These are phyloP conservation scores for Neonectria punicea DNA, from an alignment of 2,329 filamentous ascomycete species.

Conservation along the genomic window DNA sequence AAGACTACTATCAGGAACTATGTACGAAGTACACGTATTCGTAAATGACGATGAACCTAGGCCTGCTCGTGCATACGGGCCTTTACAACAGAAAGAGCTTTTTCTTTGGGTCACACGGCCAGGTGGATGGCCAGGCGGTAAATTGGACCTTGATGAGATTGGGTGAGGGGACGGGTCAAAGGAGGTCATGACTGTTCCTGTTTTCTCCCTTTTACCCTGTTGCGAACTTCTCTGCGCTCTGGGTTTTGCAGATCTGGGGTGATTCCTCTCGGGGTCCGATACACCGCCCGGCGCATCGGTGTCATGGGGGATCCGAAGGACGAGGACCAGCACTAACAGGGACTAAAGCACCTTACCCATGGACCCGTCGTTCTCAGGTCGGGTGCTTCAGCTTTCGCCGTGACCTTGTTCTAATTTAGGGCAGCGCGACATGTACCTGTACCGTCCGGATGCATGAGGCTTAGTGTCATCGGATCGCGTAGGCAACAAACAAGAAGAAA, in stretches of 20 bases:
- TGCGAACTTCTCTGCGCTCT: slow-evolving; percentile 3
- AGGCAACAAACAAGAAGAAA: not conserved
- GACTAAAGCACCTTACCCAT: not conserved
- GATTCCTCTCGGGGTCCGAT: slow-evolving; percentile 17
- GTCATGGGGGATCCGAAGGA: slow-evolving; percentile 8
- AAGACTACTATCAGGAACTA: slow-evolving; percentile 24
- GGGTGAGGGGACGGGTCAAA: not conserved
- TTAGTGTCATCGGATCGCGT: not conserved
- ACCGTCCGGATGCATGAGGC: not conserved
- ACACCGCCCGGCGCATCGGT: slow-evolving; percentile 14
- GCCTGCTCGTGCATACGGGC: not conserved
- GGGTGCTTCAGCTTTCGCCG: not conserved
- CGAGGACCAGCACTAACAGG: slow-evolving; percentile 3
- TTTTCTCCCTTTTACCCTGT: slow-evolving; percentile 17
- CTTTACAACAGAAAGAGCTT: not conserved
- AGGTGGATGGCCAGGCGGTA: slow-evolving; percentile 23
- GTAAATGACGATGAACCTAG: not conserved
- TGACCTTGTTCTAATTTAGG: not conserved
- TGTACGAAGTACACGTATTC: slow-evolving; percentile 15
- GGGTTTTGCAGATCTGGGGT: slow-evolving; percentile 7
- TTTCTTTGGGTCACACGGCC: slow-evolving; percentile 35
- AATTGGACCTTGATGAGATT: slow-evolving; percentile 27
- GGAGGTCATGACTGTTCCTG: not conserved
- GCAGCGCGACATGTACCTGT: not conserved
- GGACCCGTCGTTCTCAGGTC: not conserved